Evolutionary conservation across 1,139 yeast genomes (phyloP).

Genomic region (Pichia sp.): DNA sequence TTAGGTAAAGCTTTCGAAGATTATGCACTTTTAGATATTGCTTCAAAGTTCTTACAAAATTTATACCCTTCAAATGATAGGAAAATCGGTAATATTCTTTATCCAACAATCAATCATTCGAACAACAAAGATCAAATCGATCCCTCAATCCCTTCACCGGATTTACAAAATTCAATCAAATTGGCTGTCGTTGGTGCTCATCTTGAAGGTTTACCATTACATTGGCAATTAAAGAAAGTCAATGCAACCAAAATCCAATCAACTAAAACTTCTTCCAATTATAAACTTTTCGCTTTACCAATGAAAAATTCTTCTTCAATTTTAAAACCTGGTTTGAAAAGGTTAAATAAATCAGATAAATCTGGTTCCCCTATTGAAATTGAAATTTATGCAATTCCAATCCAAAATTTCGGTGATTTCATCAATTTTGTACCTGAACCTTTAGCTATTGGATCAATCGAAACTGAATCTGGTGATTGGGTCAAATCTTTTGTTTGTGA

Average conservation of each 20-base stretch:
- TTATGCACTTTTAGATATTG: conserved; percentile 79
- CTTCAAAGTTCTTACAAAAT: conserved; percentile 56
- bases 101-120: conserved; percentile 18
- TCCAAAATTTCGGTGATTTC: conserved; percentile 69
- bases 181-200: conserved; percentile 97
- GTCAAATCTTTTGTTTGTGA: conserved; percentile 93
- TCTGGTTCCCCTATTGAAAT: conserved; percentile 58
- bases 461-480: conserved; percentile 70
- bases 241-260: conserved; percentile 64
- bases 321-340: conserved; percentile 81
- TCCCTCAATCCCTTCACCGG: conserved; percentile 32
- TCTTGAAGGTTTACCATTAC: conserved; percentile 76
- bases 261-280: conserved; percentile 66
- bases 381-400: conserved; percentile 80
- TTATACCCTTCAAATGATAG: conserved; percentile 42
- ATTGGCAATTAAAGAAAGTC: conserved; percentile 88
- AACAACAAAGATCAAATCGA: conserved; percentile 34
- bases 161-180: conserved; percentile 38
- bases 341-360: conserved; percentile 35
- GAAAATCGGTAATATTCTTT: conserved; percentile 39
- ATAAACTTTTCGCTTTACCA: conserved; percentile 77
- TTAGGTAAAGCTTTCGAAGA: conserved; percentile 79
- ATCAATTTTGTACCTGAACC: conserved; percentile 89
- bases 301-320: conserved; percentile 73
- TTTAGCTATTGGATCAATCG: conserved; percentile 87